Base-by-base conservation (phyloP, 768 basidiomycete species). In the Rhodotorula toruloides region DNA sequence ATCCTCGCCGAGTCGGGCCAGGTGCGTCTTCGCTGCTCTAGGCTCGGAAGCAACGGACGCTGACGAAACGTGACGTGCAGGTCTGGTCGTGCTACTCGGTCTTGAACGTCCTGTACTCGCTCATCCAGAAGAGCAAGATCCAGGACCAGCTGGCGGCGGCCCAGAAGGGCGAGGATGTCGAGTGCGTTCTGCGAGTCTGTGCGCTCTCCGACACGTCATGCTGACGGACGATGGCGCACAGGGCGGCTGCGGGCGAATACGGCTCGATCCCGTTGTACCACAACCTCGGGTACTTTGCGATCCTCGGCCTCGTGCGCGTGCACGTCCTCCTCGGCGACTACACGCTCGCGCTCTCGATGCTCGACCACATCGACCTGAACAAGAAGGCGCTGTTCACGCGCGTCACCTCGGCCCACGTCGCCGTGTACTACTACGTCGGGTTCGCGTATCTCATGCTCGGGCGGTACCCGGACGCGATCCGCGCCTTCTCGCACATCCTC, bases 21-120 rank as follows among this genome's bases (percentile, higher is more conserved):
- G 70, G 84, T 81, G 19, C 71, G 73, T 55, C 12, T 21, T 13
- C 4, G 1, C 63, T 21, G n/a, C 74, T 72, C 58, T 61, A 59
- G 54, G 57, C 61, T 43, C 72, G 21, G 36, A 60, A 54, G 58
- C 42, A 54, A 27, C 32, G 56, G 12, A 53, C 40, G 11, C 54
- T 48, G 27, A 14, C 37, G 16, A 42, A 55, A 31, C 21, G 55
- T 16, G 72, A 71, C 34, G 69, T 52, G 27, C 72, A 92, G 84
- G 87, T 93, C 63, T 99, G 96, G 96, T 91, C 88, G 74, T 94
- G 91, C 56, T 99, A 99, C 81, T 92, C 89, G 69, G 94, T 98
- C 34, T 83, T 99, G 74, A 98, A 99, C 79, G 94, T 99, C 44
- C 83, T 99, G 34, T 99, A 99, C 81, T 97, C 92, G 27, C 83